Percentiles rank a stretch among this genome's conserved stretches.
phyloP scores from a whole-genome alignment of 2,329 filamentous ascomycete species.

The Cytospora paraplurivora region DNA sequence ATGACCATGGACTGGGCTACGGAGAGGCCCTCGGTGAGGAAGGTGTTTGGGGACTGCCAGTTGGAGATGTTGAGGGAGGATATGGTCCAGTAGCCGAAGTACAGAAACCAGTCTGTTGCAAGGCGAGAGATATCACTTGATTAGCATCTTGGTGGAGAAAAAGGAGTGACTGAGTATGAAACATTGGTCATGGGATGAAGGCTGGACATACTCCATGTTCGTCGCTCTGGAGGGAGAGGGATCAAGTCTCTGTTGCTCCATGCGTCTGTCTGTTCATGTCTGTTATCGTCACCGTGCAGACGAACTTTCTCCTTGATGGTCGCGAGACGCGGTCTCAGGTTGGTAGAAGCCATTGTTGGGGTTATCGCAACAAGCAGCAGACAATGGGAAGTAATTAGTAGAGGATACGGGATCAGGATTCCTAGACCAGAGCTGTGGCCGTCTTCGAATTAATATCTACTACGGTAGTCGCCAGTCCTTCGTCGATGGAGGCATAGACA shows the following conservation, averaged over 20 bases:
- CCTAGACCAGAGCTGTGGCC: not conserved
- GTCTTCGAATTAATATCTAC: too few species aligned
- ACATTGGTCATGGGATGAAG: not conserved
- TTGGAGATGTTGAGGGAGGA: constrained; percentile 46
- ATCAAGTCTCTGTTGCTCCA: constrained; percentile 29
- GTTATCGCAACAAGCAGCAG: not conserved
- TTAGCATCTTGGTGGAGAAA: not conserved
- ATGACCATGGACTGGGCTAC: constrained; percentile 50
- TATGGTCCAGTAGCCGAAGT: constrained; percentile 28
- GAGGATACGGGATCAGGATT: too few species aligned
- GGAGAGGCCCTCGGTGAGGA: constrained; percentile 49
- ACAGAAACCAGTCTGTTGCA: constrained; percentile 27
- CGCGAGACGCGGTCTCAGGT: constrained; percentile 2
- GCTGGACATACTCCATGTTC: constrained; percentile 24
- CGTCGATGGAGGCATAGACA: too few species aligned
- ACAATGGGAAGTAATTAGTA: too few species aligned
- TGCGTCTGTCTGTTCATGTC: constrained; percentile 27
- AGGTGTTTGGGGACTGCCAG: constrained; percentile 47
- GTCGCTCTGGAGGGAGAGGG: constrained; percentile 25
- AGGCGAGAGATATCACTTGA: not conserved
- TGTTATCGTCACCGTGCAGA: constrained; percentile 25
- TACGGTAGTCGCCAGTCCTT: too few species aligned
- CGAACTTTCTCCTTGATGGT: constrained; percentile 23
- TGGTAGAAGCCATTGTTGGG: constrained; percentile 3
- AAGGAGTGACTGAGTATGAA: not conserved